phyloP scores from a whole-genome alignment of 2,329 filamentous ascomycete species.

The Cytospora chrysosperma region DNA sequence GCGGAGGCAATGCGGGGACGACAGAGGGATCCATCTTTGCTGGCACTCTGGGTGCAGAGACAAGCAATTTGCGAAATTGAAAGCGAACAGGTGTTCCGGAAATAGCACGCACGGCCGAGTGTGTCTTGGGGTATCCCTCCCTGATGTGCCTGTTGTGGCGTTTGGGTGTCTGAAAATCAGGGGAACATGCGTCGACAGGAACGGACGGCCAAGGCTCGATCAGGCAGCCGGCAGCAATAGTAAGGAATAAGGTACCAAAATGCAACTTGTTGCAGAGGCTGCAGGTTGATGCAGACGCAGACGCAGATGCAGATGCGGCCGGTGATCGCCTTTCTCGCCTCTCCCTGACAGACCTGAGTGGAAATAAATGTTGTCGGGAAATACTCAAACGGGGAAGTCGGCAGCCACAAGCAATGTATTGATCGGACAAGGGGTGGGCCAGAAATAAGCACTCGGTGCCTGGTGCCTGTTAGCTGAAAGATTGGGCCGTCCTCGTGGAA shows the following conservation, averaged over 20 bases:
- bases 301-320: not conserved
- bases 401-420: not conserved
- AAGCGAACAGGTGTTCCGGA: not conserved
- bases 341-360: not conserved
- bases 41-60: not conserved
- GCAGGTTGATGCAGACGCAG: not conserved
- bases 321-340: not conserved
- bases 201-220: conserved; percentile 16
- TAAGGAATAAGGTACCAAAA: not conserved
- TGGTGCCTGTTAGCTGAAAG: not conserved
- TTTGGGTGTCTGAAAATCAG: not conserved
- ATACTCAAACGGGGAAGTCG: not conserved
- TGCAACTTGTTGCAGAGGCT: not conserved
- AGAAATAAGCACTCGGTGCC: not conserved
- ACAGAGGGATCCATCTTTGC: conserved; percentile 20
- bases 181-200: not conserved
- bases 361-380: not conserved
- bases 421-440: not conserved
- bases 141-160: not conserved
- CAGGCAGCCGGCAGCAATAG: not conserved
- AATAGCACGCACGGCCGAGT: not conserved
- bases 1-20: conserved; percentile 26
- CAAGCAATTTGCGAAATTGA: conserved; percentile 14
- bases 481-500: not conserved
- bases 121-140: not conserved